Evolutionary conservation across 2,329 filamentous ascomycete genomes (phyloP), one percentile per base, ranked within the genome.

Genomic region (Microsporum audouinii): DNA sequence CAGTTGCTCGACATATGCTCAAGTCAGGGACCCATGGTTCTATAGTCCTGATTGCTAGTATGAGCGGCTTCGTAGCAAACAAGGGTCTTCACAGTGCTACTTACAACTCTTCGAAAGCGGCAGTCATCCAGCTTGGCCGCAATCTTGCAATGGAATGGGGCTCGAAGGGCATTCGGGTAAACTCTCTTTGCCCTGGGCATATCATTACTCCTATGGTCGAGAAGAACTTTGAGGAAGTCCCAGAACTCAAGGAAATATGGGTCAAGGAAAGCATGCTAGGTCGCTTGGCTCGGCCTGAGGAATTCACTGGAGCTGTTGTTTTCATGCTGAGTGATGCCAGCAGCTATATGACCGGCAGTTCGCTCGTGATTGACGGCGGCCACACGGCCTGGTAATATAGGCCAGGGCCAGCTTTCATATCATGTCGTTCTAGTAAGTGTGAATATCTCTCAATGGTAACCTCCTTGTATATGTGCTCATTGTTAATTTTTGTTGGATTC

Each of bases 171-270:
- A 82, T 83, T 57, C 72, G 79, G 1, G 80, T 83, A 10, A 83
- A 83, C 65, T 78, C 76, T 17, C 66, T 82, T 23, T 80, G 76
- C 63, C 80, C 80, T 0, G 80, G 80, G 0, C 80, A 83, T 62
- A 81, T 82, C 51, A 72, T 82, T 29, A 83, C 80, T 0, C 84
- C 87, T 27, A 95, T 96, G 91, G 88, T 92, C 1, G 83, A 89
- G 71, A 82, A 83, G 62, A 81, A 95, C 36, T 94, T 96, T 69
- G 80, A 85, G 65, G 80, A 87, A 65, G 63, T 61, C 7, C 90
- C 90, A 0, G 88, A 91, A 68, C 67, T 74, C 3, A 67, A 69
- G 31, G 71, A 70, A 8, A 69, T 70, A 5, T 78, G 76, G 76
- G 75, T 77, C 62, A 68, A 69, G 0, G 75, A 78, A 67, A 78